A percentile compares a stretch with the other conserved stretches of the same genome.
Evolutionary conservation across 2,329 filamentous ascomycete genomes (phyloP).

Genomic region (Colletotrichum salicis): DNA sequence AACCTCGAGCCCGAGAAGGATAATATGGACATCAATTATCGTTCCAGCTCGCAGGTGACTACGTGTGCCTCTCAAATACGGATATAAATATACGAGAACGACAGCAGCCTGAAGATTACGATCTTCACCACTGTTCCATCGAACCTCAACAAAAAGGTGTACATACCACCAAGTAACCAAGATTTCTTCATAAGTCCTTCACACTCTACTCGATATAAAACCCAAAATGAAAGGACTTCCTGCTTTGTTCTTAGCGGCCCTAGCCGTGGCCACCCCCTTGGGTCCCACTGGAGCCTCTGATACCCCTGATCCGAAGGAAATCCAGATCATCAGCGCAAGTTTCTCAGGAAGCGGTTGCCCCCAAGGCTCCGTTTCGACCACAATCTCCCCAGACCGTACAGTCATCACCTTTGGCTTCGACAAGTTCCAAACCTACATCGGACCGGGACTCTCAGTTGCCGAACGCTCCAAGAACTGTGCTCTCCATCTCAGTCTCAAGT

Average conservation of each 20-base stretch:
- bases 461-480: constrained; percentile 60
- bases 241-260: constrained; percentile 48
- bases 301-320: constrained; percentile 50
- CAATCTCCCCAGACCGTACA: constrained; percentile 54
- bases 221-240: constrained; percentile 49
- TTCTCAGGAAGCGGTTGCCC: constrained; percentile 58
- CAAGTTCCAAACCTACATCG: constrained; percentile 58
- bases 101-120: neutral
- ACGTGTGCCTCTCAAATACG: neutral
- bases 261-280: constrained; percentile 50
- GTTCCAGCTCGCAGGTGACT: neutral
- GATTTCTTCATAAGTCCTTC: neutral
- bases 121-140: neutral
- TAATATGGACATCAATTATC: neutral
- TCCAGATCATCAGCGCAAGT: constrained; percentile 52
- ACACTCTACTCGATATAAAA: constrained; percentile 9
- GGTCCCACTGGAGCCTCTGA: constrained; percentile 46
- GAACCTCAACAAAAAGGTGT: neutral
- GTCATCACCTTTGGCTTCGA: constrained; percentile 61
- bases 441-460: constrained; percentile 48
- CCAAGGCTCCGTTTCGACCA: constrained; percentile 54
- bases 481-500: constrained; percentile 57
- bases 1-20: too few relatives aligned
- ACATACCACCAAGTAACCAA: neutral
- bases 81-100: neutral